Evolutionary conservation across 345 rosid species (phyloP).

Genomic region (Citrus inodora): DNA sequence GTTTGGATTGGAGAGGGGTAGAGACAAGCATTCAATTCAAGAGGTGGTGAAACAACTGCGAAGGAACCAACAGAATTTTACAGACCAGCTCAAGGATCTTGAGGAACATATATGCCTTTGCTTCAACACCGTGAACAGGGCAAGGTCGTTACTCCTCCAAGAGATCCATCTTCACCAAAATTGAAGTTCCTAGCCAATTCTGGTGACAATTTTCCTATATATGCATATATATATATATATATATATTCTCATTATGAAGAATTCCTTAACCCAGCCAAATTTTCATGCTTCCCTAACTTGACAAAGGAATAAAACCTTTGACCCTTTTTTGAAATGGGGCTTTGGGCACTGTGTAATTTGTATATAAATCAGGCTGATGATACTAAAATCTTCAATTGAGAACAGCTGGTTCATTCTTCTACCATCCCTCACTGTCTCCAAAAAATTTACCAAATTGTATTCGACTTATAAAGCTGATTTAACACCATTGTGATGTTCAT

Average conservation of each 20-base stretch:
- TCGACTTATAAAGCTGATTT: neutral
- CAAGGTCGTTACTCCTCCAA: conserved; percentile 48
- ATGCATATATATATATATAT: neutral
- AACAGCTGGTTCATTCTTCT: neutral
- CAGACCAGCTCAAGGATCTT: conserved; percentile 49
- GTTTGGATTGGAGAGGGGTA: conserved; percentile 52
- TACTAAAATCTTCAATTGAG: neutral
- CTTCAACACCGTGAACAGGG: conserved; percentile 55
- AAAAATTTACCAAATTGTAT: neutral
- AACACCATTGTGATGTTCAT: neutral
- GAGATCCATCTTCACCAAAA: conserved; percentile 37
- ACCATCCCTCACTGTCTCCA: neutral
- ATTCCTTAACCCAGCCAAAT: neutral
- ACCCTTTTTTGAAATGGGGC: neutral
- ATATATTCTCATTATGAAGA: neutral
- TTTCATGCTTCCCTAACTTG: neutral
- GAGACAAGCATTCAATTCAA: conserved; percentile 42
- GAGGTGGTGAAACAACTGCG: conserved; percentile 53
- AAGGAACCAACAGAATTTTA: conserved; percentile 39
- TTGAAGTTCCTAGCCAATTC: conserved; percentile 15
- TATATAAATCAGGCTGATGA: neutral
- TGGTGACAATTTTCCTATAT: neutral
- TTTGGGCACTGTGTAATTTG: neutral
- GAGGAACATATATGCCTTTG: conserved; percentile 64
- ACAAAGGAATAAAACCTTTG: neutral